Conservation (phyloP, 139 green algal species). For the Picochlorum sp. region DNA sequence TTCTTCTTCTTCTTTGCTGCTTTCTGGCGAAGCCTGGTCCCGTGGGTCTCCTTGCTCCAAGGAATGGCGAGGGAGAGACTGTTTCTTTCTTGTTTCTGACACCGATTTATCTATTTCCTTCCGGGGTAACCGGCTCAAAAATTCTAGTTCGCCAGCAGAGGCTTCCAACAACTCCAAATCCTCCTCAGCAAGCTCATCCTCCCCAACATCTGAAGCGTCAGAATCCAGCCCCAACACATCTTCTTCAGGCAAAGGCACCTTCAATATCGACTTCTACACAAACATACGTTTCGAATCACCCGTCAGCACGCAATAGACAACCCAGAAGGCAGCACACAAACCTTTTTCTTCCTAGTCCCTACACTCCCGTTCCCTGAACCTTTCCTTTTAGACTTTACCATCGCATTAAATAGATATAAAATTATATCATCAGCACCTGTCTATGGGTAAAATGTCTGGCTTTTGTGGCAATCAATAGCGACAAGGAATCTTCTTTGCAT, state of each 20-base stretch:
- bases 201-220: background rate
- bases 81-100: constrained; percentile 4
- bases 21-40: constrained; percentile 1
- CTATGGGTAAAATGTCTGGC: too few relatives aligned
- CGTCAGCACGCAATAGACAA: too few relatives aligned
- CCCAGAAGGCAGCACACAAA: too few relatives aligned
- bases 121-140: constrained; percentile 27
- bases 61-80: background rate
- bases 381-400: too few relatives aligned
- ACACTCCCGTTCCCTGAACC: too few relatives aligned
- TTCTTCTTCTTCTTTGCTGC: background rate
- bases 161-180: constrained; percentile 52
- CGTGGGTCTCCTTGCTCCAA: background rate
- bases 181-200: constrained; percentile 34
- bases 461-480: too few relatives aligned
- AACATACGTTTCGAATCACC: too few relatives aligned
- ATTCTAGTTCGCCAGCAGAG: constrained; percentile 25
- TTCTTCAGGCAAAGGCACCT: background rate
- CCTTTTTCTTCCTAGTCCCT: too few relatives aligned
- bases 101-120: constrained; percentile 5
- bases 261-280: background rate
- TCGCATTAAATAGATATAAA: too few relatives aligned
- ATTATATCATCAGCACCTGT: too few relatives aligned
- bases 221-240: background rate
- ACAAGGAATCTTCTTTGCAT: too few relatives aligned